Percentiles rank a stretch among this genome's conserved stretches.
phyloP scores from a whole-genome alignment of 2,329 filamentous ascomycete genomes.

The Esteya vermicola region DNA sequence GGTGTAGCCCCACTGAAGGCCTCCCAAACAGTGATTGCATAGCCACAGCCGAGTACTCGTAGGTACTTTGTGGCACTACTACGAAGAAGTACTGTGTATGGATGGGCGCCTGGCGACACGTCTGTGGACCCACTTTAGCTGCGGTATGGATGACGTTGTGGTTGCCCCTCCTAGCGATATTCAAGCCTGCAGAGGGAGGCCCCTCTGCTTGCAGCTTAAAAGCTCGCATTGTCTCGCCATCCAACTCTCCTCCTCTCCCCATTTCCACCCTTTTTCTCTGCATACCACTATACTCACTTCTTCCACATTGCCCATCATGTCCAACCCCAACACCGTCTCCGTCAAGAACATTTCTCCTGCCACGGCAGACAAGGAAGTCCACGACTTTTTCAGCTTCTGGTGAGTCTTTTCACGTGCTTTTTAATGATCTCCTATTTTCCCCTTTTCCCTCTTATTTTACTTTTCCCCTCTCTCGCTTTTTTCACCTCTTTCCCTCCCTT shows the following conservation, averaged over 20 bases:
- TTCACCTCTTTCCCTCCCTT: not conserved
- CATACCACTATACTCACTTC: not conserved
- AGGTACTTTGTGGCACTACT: too few relatives aligned
- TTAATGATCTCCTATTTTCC: not conserved
- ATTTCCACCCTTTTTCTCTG: not conserved
- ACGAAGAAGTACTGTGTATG: not conserved
- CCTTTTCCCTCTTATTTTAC: not conserved
- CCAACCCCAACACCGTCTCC: slow-evolving; percentile 24
- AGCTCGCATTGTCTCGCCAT: not conserved
- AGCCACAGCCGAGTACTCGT: too few relatives aligned
- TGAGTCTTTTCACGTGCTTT: slow-evolving; percentile 26
- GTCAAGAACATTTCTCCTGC: slow-evolving; percentile 76
- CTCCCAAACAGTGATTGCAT: not conserved
- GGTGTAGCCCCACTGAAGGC: too few relatives aligned
- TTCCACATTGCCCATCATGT: slow-evolving; percentile 7
- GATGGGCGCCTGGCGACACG: not conserved
- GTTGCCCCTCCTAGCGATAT: slow-evolving; percentile 4
- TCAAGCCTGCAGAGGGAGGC: too few relatives aligned
- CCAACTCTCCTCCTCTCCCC: not conserved
- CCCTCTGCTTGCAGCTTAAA: too few relatives aligned
- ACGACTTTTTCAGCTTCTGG: slow-evolving; percentile 96
- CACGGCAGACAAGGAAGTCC: slow-evolving; percentile 81
- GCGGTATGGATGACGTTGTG: slow-evolving; percentile 5
- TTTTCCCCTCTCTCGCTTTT: not conserved
- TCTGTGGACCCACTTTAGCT: slow-evolving; percentile 1